Base-by-base conservation (phyloP, 805 yeast species). In the Kuraishia molischiana region DNA sequence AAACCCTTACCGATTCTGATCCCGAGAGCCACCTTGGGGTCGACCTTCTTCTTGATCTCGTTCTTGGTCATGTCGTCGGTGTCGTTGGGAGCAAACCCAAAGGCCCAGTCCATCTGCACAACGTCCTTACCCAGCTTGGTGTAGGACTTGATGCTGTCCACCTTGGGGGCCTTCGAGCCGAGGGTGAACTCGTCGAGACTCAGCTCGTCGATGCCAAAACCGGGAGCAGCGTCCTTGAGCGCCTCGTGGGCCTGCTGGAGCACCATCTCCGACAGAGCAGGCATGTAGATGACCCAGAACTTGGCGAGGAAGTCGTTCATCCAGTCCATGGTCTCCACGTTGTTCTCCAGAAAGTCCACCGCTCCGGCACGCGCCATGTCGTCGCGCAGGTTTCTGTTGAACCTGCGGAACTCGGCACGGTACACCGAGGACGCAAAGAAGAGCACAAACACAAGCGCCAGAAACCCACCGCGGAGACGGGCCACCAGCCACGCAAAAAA, bases 271-370 rank as follows among this genome's bases (percentile, higher is more conserved):
- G 87, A 78, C 36, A 84, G 63, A 1, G 84, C 86, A 24, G 92
- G 90, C 95, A 84, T 84, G 51, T 84, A 84, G 43, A 84, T 81
- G 40, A 82, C 84, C 95, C 95, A 84, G 52, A 84, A 82, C 58
- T 84, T 84, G 32, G 78, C 78, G 53, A 84, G 58, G 50, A 84
- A 83, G 19, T 79, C 72, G 50, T 84, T 84, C 49, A 84, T 56
- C 95, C 95, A 84, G 42, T 79, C 75, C 75, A 84, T 81, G 6
- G 89, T 77, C 59, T 84, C 95, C 38, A 69, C 53, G 48, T 69
- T 72, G 35, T 72, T 67, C 41, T 77, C 84, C 43, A 84, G 61
- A 29, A 77, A 65, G 53, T 80, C 83, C 35, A 67, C 62, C n/a
- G 85, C 74, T 20, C 69, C 64, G 34, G 71, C 57, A 61, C 95